phyloP scores from a whole-genome alignment of 2,329 filamentous ascomycete species.

The Huntiella moniliformis region DNA sequence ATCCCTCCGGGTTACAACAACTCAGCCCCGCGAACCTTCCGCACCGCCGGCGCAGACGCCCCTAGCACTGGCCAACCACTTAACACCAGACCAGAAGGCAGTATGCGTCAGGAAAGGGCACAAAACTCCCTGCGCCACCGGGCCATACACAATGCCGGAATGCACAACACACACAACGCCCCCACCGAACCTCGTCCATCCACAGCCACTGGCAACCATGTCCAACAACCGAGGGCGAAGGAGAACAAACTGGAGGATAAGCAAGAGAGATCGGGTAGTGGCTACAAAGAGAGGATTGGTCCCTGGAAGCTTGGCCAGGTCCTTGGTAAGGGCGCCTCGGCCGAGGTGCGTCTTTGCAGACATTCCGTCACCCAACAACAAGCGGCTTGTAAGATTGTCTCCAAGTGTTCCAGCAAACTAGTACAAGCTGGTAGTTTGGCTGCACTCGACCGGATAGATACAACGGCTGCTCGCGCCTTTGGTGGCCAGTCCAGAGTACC shows the following conservation, averaged over 20 bases:
- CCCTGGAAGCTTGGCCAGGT: conserved; percentile 87
- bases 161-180: background rate
- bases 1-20: conserved; percentile 4
- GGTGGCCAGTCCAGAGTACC: conserved; percentile 56
- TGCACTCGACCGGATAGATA: conserved; percentile 58
- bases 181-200: too few relatives aligned
- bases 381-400: conserved; percentile 90
- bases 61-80: too few relatives aligned
- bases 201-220: too few relatives aligned
- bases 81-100: background rate
- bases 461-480: conserved; percentile 32
- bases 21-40: conserved; percentile 5
- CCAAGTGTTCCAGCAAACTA: conserved; percentile 60
- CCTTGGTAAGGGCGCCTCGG: conserved; percentile 76
- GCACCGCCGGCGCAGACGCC: conserved; percentile 1
- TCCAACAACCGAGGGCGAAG: too few relatives aligned
- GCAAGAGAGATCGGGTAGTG: conserved; percentile 20
- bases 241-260: too few relatives aligned
- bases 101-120: conserved; percentile 5
- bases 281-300: conserved; percentile 59
- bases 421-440: conserved; percentile 74
- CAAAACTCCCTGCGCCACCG: conserved; percentile 6
- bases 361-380: conserved; percentile 61
- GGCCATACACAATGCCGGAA: conserved; percentile 7
- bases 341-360: conserved; percentile 67